These are phyloP conservation scores for Phalaenopsis hybrid DNA, from an alignment of 116 monocot species.

Conservation along the genomic window DNA sequence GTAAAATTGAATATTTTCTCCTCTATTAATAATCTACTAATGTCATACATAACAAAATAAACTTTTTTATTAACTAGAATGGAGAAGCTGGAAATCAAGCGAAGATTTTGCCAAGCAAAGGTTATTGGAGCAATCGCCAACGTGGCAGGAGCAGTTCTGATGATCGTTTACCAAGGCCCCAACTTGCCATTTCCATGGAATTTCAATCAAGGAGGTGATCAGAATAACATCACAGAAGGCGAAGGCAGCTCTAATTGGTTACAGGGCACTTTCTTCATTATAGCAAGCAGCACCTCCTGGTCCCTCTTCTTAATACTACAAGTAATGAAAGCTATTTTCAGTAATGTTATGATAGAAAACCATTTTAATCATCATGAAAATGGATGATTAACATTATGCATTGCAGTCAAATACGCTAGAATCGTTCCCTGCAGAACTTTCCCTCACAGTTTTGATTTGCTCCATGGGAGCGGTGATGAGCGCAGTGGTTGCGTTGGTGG, in stretches of 20 bases:
- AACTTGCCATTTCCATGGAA: conserved; percentile 16
- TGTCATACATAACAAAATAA: no score
- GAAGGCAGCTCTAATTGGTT: conserved; percentile 24
- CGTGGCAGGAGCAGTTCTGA: conserved; percentile 18
- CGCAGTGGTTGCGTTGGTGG: conserved; percentile 21
- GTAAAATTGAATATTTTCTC: background rate
- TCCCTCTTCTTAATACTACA: conserved; percentile 65
- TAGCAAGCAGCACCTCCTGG: conserved; percentile 54
- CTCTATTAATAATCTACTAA: background rate
- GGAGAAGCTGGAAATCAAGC: conserved; percentile 17
- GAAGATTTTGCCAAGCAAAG: conserved; percentile 19
- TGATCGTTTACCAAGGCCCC: conserved; percentile 31
- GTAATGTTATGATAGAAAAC: background rate
- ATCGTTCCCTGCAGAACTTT: conserved; percentile 24
- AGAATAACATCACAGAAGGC: background rate
- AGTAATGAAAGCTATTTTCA: conserved; percentile 18
- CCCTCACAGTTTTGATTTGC: conserved; percentile 32
- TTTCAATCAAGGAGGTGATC: background rate
- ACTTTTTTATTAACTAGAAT: conserved; percentile 4
- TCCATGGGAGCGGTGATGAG: conserved; percentile 20
- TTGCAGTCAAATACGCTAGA: conserved; percentile 28
- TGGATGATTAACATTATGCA: background rate
- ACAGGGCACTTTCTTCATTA: conserved; percentile 45
- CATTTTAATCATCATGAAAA: background rate
- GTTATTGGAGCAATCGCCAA: conserved; percentile 16